Evolutionary conservation across 1,284 basidiomycete species (phyloP).

Genomic region (Cutaneotrichosporon sp.): DNA sequence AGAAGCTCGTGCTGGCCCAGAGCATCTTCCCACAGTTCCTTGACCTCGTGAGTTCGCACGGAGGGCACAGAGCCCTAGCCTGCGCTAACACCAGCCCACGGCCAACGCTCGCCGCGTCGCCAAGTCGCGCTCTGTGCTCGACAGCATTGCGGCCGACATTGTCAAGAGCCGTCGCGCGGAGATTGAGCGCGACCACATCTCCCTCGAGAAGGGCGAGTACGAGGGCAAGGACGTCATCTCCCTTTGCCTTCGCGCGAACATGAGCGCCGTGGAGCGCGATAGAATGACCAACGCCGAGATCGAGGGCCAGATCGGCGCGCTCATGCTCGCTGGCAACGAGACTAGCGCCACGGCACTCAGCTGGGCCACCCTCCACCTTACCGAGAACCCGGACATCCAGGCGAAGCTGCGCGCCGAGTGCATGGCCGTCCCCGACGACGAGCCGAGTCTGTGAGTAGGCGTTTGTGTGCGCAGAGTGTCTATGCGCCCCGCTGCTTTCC

Average conservation of each 20-base stretch:
- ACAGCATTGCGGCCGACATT: conserved; percentile 35
- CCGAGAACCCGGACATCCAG: conserved; percentile 61
- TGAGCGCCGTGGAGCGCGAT: conserved; percentile 59
- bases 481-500: too few relatives aligned
- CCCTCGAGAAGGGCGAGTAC: conserved; percentile 55
- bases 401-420: conserved; percentile 62
- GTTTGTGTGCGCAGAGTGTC: too few relatives aligned
- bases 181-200: conserved; percentile 26
- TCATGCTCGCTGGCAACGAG: conserved; percentile 68
- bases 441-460: conserved; percentile 22
- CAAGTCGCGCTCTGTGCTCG: background rate
- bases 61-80: background rate
- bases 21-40: conserved; percentile 18
- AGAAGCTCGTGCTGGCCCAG: conserved; percentile 18
- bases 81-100: conserved; percentile 11
- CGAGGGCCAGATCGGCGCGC: conserved; percentile 72
- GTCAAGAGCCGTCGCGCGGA: conserved; percentile 28
- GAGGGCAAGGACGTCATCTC: conserved; percentile 54
- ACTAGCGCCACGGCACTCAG: conserved; percentile 70
- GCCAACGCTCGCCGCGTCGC: background rate
- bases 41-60: background rate
- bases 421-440: conserved; percentile 51
- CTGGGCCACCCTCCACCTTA: conserved; percentile 71
- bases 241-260: conserved; percentile 62
- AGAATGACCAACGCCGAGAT: conserved; percentile 67